These are phyloP conservation scores for Phytophthora brassicae DNA, from an alignment of 352 stramenopile genomes.

Conservation along the genomic window DNA sequence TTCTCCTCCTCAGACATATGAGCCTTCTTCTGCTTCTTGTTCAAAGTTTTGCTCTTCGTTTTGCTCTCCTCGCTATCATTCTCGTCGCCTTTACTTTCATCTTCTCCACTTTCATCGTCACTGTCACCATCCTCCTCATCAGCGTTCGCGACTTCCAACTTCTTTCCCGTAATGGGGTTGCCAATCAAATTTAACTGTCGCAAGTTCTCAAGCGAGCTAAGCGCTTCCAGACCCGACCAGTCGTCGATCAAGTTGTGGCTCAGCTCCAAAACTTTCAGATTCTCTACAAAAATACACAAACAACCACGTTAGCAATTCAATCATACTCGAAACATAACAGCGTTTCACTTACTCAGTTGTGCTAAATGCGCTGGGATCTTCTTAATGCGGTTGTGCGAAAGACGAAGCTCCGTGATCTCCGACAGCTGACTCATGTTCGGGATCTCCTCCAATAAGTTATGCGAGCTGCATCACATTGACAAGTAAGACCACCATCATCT, in stretches of 20 bases:
- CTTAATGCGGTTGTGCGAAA: conserved; percentile 83
- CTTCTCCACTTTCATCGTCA: conserved; percentile 17
- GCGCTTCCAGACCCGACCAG: conserved; percentile 71
- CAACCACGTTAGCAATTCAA: background rate
- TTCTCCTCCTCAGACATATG: conserved; percentile 52
- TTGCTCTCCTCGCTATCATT: conserved; percentile 21
- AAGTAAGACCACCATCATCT: background rate
- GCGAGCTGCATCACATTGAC: conserved; percentile 44
- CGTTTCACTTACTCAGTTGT: conserved; percentile 57
- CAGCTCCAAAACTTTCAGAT: conserved; percentile 80
- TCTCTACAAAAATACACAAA: conserved; percentile 41
- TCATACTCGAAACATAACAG: background rate
- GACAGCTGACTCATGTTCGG: conserved; percentile 66
- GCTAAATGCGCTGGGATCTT: conserved; percentile 59
- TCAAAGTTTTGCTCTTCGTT: conserved; percentile 22
- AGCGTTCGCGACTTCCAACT: conserved; percentile 39
- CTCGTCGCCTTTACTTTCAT: conserved; percentile 24
- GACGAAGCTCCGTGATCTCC: conserved; percentile 73
- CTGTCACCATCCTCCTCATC: conserved; percentile 16
- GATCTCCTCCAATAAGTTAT: conserved; percentile 77
- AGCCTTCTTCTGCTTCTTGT: conserved; percentile 27
- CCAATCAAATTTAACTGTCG: conserved; percentile 81
- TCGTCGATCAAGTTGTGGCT: conserved; percentile 85
- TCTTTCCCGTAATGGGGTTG: conserved; percentile 72
- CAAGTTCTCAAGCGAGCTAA: conserved; percentile 58